Evolutionary conservation across 2,329 filamentous ascomycete species (phyloP).

Genomic region (Pyricularia sp.): DNA sequence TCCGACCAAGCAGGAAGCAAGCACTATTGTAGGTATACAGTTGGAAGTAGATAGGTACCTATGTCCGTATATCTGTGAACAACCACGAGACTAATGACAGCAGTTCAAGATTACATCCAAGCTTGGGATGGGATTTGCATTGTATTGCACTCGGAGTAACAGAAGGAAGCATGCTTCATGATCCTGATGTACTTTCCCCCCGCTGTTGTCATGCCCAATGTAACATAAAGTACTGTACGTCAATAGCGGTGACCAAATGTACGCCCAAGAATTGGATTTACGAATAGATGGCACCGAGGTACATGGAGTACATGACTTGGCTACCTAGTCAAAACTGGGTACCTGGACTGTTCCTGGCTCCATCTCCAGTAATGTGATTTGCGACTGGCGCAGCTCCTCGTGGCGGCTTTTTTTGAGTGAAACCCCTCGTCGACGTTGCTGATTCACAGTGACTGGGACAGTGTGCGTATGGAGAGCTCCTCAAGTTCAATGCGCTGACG

Average conservation of each 20-base stretch:
- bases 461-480: slow-evolving; percentile 4
- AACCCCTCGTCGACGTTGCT: not conserved
- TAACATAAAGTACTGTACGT: not conserved
- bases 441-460: slow-evolving; percentile 2
- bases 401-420: not conserved
- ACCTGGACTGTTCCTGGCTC: not conserved
- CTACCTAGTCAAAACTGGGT: not conserved
- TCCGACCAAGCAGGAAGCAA: not conserved
- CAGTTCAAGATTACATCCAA: no score
- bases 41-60: not conserved
- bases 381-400: not conserved
- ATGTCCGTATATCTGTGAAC: not conserved
- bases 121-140: not conserved
- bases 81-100: not conserved
- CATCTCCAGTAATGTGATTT: not conserved
- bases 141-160: not conserved
- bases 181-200: not conserved
- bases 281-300: not conserved
- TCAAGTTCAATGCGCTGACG: slow-evolving; percentile 9
- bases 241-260: not conserved
- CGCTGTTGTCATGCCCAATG: not conserved
- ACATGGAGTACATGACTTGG: not conserved
- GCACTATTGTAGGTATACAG: not conserved
- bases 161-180: not conserved
- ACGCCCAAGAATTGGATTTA: no score